phyloP scores from a whole-genome alignment of 768 basidiomycete species.

The Mycena vulgaris region DNA sequence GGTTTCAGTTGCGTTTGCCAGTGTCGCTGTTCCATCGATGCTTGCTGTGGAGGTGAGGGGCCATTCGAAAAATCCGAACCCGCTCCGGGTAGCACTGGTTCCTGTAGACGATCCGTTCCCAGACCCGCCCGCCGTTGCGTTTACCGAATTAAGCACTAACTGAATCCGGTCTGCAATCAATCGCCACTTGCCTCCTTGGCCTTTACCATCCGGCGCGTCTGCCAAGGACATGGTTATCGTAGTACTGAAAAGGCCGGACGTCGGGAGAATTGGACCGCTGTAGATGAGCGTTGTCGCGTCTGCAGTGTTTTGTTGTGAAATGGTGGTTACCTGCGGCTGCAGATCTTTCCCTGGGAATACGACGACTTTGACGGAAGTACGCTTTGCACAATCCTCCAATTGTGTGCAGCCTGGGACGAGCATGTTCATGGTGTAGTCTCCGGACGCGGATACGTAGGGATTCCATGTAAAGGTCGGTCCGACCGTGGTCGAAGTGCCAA shows the following conservation, averaged over 20 bases:
- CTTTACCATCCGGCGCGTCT: constrained; percentile 72
- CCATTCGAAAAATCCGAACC: constrained; percentile 95
- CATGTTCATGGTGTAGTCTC: constrained; percentile 87
- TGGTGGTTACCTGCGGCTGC: constrained; percentile 74
- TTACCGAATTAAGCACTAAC: constrained; percentile 78
- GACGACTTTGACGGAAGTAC: constrained; percentile 87
- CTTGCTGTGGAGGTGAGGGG: constrained; percentile 62
- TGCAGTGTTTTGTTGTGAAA: constrained; percentile 79
- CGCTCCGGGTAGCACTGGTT: constrained; percentile 54
- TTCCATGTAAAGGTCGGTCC: constrained; percentile 91
- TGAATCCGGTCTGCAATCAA: constrained; percentile 92
- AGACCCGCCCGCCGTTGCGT: constrained; percentile 54
- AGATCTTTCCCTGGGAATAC: constrained; percentile 84
- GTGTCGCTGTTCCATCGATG: constrained; percentile 71
- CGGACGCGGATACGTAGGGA: constrained; percentile 93
- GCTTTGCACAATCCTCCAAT: constrained; percentile 83
- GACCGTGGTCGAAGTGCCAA: constrained; percentile 71
- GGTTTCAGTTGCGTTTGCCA: constrained; percentile 83
- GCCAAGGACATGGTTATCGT: constrained; percentile 85
- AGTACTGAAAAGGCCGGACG: constrained; percentile 77
- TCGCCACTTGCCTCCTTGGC: constrained; percentile 78
- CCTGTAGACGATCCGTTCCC: constrained; percentile 51
- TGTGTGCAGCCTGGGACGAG: constrained; percentile 89
- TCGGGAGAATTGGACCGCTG: constrained; percentile 86
- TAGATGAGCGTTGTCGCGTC: constrained; percentile 81